These are phyloP conservation scores for Scolecobasidium constrictum DNA, from an alignment of 2,329 filamentous ascomycete species.

Conservation along the genomic window DNA sequence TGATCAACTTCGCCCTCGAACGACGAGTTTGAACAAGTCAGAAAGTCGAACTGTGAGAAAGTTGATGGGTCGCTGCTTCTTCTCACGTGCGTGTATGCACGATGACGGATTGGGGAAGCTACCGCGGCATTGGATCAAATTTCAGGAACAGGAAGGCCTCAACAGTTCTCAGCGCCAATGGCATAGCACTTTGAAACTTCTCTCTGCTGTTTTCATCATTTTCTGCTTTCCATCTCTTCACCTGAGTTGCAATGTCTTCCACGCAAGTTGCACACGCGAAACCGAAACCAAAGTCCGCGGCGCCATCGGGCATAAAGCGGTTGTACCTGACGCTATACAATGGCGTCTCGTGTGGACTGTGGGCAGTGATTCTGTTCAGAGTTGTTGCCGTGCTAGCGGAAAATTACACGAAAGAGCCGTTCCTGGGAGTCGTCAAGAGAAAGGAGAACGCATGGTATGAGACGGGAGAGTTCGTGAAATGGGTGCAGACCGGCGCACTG, in stretches of 20 bases:
- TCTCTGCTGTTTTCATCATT: not conserved
- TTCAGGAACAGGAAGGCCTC: too few relatives aligned
- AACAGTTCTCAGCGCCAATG: too few relatives aligned
- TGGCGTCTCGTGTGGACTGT: constrained; percentile 62
- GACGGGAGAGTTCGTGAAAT: constrained; percentile 58
- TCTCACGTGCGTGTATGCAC: too few relatives aligned
- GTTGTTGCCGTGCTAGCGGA: constrained; percentile 43
- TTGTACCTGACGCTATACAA: constrained; percentile 81
- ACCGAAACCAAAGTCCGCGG: not conserved
- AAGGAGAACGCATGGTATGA: constrained; percentile 1
- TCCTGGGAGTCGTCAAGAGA: not conserved
- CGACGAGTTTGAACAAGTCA: too few relatives aligned
- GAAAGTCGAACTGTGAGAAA: too few relatives aligned
- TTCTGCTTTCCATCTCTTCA: not conserved
- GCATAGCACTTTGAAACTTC: too few relatives aligned
- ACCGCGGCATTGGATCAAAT: too few relatives aligned
- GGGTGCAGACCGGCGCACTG: constrained; percentile 73
- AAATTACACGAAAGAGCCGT: not conserved
- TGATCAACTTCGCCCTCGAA: too few relatives aligned
- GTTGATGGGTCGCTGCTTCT: too few relatives aligned
- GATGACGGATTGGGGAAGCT: too few relatives aligned
- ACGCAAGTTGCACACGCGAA: not conserved
- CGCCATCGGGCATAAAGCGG: not conserved
- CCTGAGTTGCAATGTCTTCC: too few relatives aligned
- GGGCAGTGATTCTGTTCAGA: constrained; percentile 65